Evolutionary conservation across 768 basidiomycete genomes (phyloP), one percentile per base, ranked within the genome.

Genomic region (Termitomyces sp.): DNA sequence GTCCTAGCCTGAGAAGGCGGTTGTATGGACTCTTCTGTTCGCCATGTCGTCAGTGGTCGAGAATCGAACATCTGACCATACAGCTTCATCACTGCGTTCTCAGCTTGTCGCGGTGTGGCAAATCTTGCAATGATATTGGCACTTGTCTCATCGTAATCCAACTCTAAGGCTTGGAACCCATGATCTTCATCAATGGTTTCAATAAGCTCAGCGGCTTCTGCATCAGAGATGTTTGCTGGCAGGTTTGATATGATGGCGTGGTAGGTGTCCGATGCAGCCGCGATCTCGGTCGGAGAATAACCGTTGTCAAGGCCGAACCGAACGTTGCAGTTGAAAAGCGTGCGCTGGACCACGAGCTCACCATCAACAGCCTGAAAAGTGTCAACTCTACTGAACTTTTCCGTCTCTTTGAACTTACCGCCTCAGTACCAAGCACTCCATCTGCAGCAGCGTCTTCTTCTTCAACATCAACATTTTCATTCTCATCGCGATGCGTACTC

Each of bases 221-320:
- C 48, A 39, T 64, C 55, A 31, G 69, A 51, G 27, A 70, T 57
- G 53, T 70, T 61, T 8, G 61, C 26, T 14, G 79, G 76, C 20
- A 84, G 63, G 53, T 78, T 76, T 14, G 72, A 71, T 9, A 84
- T 59, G 29, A 75, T 56, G 42, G 81, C 61, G 31, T 52, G 52
- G 32, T 36, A 39, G 5, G 63, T 74, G 57, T 79, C 76, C 46
- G 74, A 75, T 1, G 70, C 67, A 7, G 77, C 75, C 32, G 58
- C 59, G 37, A 79, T 61, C 27, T 68, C 51, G 18, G 59, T 60
- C 4, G 76, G 69, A 8, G 53, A 55, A 41, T 69, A 73, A 12
- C 59, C 59, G 31, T 63, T 61, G 55, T 75, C 73, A 39, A 67
- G 61, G 4, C 72, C 72, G 48, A 74, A 76, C 3, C 53, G 49